Percentiles rank a stretch among this genome's conserved stretches.
These are phyloP conservation scores for Suhomyces prunicola DNA, from an alignment of 805 yeast genomes.

Conservation along the genomic window DNA sequence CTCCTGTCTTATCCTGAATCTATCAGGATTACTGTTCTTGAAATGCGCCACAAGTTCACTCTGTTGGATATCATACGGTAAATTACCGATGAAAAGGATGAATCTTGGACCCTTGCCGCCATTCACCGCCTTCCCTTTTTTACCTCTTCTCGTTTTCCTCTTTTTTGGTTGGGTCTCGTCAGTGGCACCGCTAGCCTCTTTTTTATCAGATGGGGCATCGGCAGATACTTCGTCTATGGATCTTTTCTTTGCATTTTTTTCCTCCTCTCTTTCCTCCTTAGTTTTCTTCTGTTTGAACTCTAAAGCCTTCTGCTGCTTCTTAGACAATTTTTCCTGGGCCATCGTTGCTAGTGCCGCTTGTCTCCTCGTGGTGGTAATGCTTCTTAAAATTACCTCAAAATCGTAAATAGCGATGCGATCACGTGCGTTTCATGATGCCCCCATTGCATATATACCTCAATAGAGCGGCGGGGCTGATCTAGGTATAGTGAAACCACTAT, in stretches of 20 bases:
- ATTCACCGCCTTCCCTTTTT: conserved; percentile 59
- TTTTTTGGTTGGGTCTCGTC: conserved; percentile 48
- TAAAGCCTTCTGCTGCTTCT: conserved; percentile 62
- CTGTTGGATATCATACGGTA: conserved; percentile 69
- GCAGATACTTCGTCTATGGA: conserved; percentile 10
- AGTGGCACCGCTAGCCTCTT: conserved; percentile 12
- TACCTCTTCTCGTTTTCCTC: conserved; percentile 75
- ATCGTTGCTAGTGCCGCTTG: background rate
- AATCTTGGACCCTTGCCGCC: conserved; percentile 60
- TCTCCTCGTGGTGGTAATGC: background rate
- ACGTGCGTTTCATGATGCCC: background rate
- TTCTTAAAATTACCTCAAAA: conserved; percentile 1
- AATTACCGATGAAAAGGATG: conserved; percentile 84
- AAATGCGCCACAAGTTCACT: conserved; percentile 69
- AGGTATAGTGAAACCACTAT: background rate
- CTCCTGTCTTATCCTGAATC: conserved; percentile 72
- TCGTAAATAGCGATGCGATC: background rate
- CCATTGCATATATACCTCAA: background rate
- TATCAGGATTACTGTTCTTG: conserved; percentile 67
- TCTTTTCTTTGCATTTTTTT: conserved; percentile 21
- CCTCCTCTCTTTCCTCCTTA: conserved; percentile 39
- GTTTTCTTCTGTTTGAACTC: conserved; percentile 47
- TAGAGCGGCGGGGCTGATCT: background rate
- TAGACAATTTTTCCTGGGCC: conserved; percentile 47
- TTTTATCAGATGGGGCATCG: conserved; percentile 8